Conservation (phyloP, 2,329 filamentous ascomycete genomes). For the Capronia americana region DNA sequence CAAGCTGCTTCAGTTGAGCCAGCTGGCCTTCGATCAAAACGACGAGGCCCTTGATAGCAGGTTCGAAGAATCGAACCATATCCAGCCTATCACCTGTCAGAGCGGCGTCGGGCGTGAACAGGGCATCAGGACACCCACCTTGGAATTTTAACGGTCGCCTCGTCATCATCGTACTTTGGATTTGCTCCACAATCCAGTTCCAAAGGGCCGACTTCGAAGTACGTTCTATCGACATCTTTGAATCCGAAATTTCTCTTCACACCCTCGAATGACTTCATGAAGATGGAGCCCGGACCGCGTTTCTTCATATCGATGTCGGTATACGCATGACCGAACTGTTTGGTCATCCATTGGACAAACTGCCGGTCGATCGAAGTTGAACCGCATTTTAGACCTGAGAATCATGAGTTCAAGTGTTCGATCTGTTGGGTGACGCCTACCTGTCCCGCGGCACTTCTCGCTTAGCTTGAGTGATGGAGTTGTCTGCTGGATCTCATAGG, state of each 20-base stretch:
- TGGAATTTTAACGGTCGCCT: not conserved
- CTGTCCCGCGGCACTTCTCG: not conserved
- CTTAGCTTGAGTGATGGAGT: not conserved
- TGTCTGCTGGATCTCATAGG: not conserved
- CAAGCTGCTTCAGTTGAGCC: not conserved
- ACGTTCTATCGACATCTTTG: not conserved
- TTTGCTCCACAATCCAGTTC: not conserved
- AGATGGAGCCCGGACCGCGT: not conserved
- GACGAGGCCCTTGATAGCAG: not conserved
- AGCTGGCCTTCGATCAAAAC: slow-evolving; percentile 4
- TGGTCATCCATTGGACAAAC: not conserved
- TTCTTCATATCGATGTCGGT: not conserved
- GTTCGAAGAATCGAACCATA: not conserved
- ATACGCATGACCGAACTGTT: not conserved
- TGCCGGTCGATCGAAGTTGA: slow-evolving; percentile 7
- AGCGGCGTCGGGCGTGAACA: not conserved
- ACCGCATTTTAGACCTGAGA: not conserved
- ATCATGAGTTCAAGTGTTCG: not conserved
- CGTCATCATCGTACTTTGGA: not conserved
- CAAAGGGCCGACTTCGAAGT: not conserved
- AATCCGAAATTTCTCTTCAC: not conserved
- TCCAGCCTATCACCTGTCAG: not conserved
- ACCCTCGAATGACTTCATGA: not conserved
- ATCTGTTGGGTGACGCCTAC: not conserved
- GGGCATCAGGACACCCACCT: not conserved